These are phyloP conservation scores for Ramaria sp. DNA, from an alignment of 768 basidiomycete genomes.

Conservation along the genomic window DNA sequence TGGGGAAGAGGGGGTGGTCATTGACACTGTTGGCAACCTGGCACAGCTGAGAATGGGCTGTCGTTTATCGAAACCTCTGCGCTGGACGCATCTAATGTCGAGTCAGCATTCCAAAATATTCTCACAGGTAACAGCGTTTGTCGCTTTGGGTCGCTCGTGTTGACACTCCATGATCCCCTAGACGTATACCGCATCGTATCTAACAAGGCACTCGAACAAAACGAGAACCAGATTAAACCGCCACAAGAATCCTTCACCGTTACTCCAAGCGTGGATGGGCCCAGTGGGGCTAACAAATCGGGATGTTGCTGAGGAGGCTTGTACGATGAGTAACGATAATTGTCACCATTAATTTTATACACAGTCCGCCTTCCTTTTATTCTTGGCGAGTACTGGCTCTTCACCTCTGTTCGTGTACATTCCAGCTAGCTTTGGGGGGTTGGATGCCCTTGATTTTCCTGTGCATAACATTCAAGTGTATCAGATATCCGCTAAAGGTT, in stretches of 20 bases:
- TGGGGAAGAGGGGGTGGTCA: neutral
- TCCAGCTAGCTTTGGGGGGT: neutral
- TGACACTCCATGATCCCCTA: constrained; percentile 21
- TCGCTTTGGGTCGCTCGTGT: neutral
- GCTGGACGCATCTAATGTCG: constrained; percentile 98
- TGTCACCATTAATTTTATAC: neutral
- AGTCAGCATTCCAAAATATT: constrained; percentile 94
- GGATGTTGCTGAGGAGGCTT: constrained; percentile 25
- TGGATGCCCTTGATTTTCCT: neutral
- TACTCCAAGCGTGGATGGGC: constrained; percentile 44
- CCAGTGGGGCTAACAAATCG: constrained; percentile 23
- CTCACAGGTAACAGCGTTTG: constrained; percentile 55
- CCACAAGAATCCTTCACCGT: constrained; percentile 77
- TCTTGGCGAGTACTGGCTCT: neutral
- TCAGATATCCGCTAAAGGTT: neutral
- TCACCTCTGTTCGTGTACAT: neutral
- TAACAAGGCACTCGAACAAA: constrained; percentile 86
- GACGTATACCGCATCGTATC: constrained; percentile 98
- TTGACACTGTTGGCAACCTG: neutral
- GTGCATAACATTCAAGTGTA: neutral
- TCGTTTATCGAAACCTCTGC: constrained; percentile 99
- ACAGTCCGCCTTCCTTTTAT: neutral
- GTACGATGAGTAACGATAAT: neutral
- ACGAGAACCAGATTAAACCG: constrained; percentile 65
- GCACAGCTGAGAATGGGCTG: constrained; percentile 74